Conservation (phyloP, 768 basidiomycete genomes). For the Phanerochaete sordida region DNA sequence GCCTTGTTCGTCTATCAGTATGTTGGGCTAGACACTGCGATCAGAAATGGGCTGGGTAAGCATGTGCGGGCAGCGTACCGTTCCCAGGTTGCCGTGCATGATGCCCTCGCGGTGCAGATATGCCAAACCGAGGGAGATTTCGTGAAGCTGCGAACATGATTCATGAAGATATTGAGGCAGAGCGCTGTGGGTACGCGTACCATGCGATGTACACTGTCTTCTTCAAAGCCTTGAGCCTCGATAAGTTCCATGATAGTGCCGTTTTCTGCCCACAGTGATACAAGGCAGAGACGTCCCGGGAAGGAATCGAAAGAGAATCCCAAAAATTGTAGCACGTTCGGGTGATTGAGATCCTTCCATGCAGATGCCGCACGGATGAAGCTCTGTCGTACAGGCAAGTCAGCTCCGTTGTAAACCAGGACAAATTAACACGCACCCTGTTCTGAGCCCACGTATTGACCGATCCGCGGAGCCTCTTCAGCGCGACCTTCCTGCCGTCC, state of each 20-base stretch:
- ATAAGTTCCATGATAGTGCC: background rate
- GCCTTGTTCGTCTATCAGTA: background rate
- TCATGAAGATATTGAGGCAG: background rate
- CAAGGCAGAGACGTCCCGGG: background rate
- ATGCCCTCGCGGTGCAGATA: background rate
- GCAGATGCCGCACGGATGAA: background rate
- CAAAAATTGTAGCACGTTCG: background rate
- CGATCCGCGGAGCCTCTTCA: background rate
- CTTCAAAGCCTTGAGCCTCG: background rate
- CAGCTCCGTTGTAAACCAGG: background rate
- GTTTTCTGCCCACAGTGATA: background rate
- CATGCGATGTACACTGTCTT: background rate
- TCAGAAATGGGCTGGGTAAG: background rate
- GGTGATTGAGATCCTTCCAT: background rate
- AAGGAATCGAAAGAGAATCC: background rate
- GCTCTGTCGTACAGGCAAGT: background rate
- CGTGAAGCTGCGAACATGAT: background rate
- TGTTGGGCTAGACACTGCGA: background rate
- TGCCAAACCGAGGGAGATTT: background rate
- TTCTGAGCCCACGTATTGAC: background rate
- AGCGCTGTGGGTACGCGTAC: no score
- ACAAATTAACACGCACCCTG: background rate
- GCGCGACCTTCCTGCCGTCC: background rate
- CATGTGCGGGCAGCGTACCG: background rate
- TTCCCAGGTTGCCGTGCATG: background rate